Conservation (phyloP, 139 green algal species). For the Coelastrella sp. region DNA sequence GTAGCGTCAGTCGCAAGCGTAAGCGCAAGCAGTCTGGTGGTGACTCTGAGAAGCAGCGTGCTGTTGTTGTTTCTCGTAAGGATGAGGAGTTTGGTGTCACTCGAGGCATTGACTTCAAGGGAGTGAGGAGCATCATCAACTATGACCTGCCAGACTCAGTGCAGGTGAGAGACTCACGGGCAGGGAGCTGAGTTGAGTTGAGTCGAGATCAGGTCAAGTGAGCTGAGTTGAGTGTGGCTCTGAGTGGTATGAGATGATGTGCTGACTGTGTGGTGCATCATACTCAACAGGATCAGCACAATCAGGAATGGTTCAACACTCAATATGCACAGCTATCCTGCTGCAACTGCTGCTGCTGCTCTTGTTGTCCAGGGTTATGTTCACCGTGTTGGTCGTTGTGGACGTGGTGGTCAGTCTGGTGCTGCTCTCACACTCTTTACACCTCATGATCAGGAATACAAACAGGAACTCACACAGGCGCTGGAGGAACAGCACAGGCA, state of each 20-base stretch:
- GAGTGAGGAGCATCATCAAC: slow-evolving; percentile 93
- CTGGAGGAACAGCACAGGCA: slow-evolving; percentile 31
- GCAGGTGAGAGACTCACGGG: not conserved
- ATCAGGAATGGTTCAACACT: not conserved
- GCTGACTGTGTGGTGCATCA: not conserved
- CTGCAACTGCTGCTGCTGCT: not conserved
- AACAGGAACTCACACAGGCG: slow-evolving; percentile 3
- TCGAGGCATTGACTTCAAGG: slow-evolving; percentile 97
- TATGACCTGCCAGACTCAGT: slow-evolving; percentile 75
- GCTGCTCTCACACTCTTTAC: slow-evolving; percentile 75
- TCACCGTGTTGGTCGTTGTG: slow-evolving; percentile 92
- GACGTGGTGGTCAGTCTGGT: slow-evolving; percentile 81
- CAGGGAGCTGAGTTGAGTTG: not conserved
- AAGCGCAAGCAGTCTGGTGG: not conserved
- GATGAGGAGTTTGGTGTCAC: slow-evolving; percentile 96
- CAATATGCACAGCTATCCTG: not conserved
- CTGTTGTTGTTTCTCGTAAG: slow-evolving; percentile 48
- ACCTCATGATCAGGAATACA: slow-evolving; percentile 36
- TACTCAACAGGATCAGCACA: not conserved
- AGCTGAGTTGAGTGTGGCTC: not conserved
- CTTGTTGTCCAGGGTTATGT: slow-evolving; percentile 73
- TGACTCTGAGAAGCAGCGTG: slow-evolving; percentile 47
- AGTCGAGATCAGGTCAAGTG: not conserved
- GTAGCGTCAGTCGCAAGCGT: slow-evolving; percentile 34
- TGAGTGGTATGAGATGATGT: not conserved